Evolutionary conservation across 2,329 filamentous ascomycete species (phyloP), one percentile per base, ranked within the genome.

Genomic region (Metarhizium robertsii): DNA sequence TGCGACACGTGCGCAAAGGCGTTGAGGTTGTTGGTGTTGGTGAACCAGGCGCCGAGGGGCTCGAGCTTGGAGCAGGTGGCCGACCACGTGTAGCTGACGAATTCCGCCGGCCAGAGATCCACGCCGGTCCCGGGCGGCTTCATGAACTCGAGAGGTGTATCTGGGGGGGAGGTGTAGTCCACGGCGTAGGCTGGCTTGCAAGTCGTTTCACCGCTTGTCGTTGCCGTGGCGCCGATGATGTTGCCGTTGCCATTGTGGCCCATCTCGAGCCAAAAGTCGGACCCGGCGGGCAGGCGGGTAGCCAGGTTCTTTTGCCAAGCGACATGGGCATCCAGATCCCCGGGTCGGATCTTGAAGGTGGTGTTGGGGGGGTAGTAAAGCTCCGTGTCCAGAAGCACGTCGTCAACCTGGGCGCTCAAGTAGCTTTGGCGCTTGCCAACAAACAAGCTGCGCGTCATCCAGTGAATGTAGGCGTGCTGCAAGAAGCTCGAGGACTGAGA

Each of bases 381-480:
- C 11, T 73, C 73, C 3, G 76, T 75, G 42, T 72, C 69, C 20
- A 86, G 70, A 61, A 84, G 80, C 72, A 86, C 80, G 60, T 86
- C 83, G 61, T 86, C 83, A 36, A 85, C 77, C 62, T 84, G 80
- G 13, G 79, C 77, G 67, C 71, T 78, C 40, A 83, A 66, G 58
- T 81, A 76, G 42, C 78, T 71, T 58, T 80, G 75, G 53, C 79
- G 75, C 63, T 79, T 77, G n/a, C 80, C 80, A 10, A 78, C 70
- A 58, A 80, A 79, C 8, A 84, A 66, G 42, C 82, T 81, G 58
- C 80, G 75, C 5, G 82, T 84, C 38, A 82, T 65, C 81, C 81
- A 85, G 61, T 77, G 77, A 57, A 85, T 84, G 75, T 79, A 84
- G 11, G 81, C 73, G 66, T 85, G 82, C 66, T 84, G 81, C 51